Percentiles rank a stretch among this genome's conserved stretches.
These are phyloP conservation scores for Agrostemma githago DNA, from an alignment of 148 eudicot genomes.

Conservation along the genomic window DNA sequence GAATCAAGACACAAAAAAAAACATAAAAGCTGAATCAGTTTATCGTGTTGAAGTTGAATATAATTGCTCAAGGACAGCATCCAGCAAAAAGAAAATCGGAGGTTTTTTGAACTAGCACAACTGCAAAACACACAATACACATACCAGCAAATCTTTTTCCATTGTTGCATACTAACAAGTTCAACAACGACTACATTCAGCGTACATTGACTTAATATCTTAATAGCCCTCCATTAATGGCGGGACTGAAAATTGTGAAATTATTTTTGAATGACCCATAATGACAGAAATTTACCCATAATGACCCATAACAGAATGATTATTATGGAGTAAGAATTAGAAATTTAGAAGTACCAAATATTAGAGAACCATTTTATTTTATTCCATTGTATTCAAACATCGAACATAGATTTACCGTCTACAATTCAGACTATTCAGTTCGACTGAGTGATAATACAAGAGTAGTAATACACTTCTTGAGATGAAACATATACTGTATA, in stretches of 20 bases:
- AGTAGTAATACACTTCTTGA: background rate
- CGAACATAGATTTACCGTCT: too few species aligned
- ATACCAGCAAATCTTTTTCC: background rate
- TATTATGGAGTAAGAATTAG: too few species aligned
- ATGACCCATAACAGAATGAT: too few species aligned
- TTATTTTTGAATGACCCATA: too few species aligned
- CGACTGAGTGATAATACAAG: background rate
- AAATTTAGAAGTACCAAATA: background rate
- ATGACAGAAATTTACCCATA: too few species aligned
- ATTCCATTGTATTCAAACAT: too few species aligned
- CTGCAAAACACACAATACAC: background rate
- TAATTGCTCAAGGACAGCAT: background rate
- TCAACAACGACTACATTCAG: background rate
- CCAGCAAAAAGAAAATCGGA: background rate
- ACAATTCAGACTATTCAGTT: background rate
- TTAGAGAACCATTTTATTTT: too few species aligned
- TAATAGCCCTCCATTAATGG: background rate
- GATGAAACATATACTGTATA: background rate
- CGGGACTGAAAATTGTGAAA: too few species aligned
- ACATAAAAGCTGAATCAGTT: background rate
- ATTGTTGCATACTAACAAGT: background rate
- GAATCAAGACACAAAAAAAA: background rate
- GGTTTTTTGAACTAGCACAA: background rate
- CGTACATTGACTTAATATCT: background rate
- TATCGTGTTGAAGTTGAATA: background rate